A percentile compares a stretch with the other conserved stretches of the same genome.
Conservation (phyloP, 2,329 filamentous ascomycete genomes). For the Botrytis fragariae region DNA sequence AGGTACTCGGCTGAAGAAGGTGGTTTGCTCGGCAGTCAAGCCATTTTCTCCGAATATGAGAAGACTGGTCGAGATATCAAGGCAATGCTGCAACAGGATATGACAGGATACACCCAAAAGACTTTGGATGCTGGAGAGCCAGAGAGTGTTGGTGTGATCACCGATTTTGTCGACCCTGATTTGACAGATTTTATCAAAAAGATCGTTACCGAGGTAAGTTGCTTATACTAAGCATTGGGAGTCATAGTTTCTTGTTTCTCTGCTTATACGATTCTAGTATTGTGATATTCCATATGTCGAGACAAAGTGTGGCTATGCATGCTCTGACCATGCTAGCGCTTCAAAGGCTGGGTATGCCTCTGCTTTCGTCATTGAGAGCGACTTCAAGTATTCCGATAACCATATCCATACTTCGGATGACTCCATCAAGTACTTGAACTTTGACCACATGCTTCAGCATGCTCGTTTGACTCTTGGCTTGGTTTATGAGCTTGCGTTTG, state of each 20-base stretch:
- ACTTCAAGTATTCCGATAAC: constrained; percentile 63
- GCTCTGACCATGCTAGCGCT: constrained; percentile 71
- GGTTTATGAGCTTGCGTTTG: constrained; percentile 80
- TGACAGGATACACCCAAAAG: constrained; percentile 86
- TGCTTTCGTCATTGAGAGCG: constrained; percentile 73
- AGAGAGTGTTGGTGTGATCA: constrained; percentile 89
- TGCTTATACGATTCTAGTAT: constrained; percentile 53
- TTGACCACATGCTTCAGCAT: constrained; percentile 91
- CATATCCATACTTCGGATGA: constrained; percentile 72
- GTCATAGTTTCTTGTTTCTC: neutral
- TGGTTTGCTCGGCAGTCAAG: constrained; percentile 82
- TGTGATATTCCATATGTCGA: constrained; percentile 84
- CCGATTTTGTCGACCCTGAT: constrained; percentile 80
- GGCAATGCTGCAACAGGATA: constrained; percentile 98
- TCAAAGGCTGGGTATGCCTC: constrained; percentile 72
- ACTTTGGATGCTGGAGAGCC: constrained; percentile 78
- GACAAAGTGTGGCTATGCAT: constrained; percentile 87
- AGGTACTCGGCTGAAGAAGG: constrained; percentile 82
- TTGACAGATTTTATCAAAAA: constrained; percentile 90
- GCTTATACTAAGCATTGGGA: neutral
- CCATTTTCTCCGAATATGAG: constrained; percentile 81
- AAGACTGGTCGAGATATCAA: constrained; percentile 72
- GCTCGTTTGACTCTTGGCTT: constrained; percentile 79
- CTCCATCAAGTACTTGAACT: constrained; percentile 69
- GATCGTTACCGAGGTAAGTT: constrained; percentile 66